Percentiles rank a stretch among this genome's conserved stretches.
Evolutionary conservation across 495 filamentous ascomycete species (phyloP).

Genomic region (Neurospora sp.): DNA sequence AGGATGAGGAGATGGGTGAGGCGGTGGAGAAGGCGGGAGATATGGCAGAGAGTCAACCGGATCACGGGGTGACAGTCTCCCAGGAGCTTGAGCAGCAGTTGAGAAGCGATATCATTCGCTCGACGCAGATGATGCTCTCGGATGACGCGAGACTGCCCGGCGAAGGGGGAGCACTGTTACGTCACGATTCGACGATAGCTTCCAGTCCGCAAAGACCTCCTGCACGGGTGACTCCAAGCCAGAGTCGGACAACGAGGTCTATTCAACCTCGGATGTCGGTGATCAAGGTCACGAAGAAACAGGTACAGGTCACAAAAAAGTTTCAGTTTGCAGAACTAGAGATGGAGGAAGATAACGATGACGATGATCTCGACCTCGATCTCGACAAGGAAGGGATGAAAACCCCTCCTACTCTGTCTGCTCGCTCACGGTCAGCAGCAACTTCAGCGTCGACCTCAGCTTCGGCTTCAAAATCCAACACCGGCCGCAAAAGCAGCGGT

Average conservation of each 20-base stretch:
- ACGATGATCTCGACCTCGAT: background rate
- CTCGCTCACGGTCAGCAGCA: background rate
- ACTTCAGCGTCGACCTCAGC: background rate
- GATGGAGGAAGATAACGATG: background rate
- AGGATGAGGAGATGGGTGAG: slow-evolving; percentile 1
- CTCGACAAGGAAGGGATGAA: background rate
- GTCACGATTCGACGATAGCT: background rate
- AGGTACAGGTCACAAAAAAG: background rate
- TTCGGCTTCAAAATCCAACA: background rate
- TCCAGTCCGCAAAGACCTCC: background rate
- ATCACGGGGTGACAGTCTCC: slow-evolving; percentile 20
- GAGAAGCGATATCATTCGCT: slow-evolving; percentile 32
- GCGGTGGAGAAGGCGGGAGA: background rate
- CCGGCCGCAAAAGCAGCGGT: background rate
- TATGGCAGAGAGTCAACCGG: background rate
- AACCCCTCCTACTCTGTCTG: background rate
- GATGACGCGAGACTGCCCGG: background rate
- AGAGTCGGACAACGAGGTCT: background rate
- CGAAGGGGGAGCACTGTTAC: background rate
- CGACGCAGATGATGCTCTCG: slow-evolving; percentile 22
- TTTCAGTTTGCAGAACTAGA: background rate
- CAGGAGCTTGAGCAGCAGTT: slow-evolving; percentile 40
- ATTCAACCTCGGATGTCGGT: background rate
- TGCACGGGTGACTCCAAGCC: background rate
- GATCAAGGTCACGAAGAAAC: background rate